These are phyloP conservation scores for Fomitopsis serialis DNA, from an alignment of 768 basidiomycete species.

Conservation along the genomic window DNA sequence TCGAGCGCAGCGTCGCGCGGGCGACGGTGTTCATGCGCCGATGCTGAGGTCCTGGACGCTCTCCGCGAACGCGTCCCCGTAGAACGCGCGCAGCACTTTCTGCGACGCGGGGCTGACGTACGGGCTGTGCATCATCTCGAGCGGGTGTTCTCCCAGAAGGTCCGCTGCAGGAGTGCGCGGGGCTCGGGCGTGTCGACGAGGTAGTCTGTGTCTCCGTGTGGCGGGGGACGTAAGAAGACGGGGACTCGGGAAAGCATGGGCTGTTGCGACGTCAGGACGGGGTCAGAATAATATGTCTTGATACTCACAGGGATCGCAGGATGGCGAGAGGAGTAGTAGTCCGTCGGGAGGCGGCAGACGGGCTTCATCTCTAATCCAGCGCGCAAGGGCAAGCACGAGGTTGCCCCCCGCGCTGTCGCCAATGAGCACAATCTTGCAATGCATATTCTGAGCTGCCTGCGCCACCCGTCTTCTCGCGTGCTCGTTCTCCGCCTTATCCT, in stretches of 20 bases:
- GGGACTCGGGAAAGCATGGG: constrained; percentile 44
- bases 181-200: constrained; percentile 50
- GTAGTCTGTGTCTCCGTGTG: constrained; percentile 44
- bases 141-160: constrained; percentile 42
- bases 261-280: constrained; percentile 17
- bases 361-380: constrained; percentile 50
- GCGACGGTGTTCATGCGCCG: constrained; percentile 15
- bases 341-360: constrained; percentile 39
- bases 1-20: constrained; percentile 17
- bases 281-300: constrained; percentile 10
- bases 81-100: constrained; percentile 27
- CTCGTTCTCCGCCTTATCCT: constrained; percentile 7
- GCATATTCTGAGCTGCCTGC: constrained; percentile 9
- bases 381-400: constrained; percentile 42
- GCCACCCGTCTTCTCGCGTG: constrained; percentile 6
- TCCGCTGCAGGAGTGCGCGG: constrained; percentile 44
- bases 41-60: constrained; percentile 25
- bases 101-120: constrained; percentile 29
- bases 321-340: constrained; percentile 40
- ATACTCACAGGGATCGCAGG: constrained; percentile 29
- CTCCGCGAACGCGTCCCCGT: constrained; percentile 23
- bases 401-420: constrained; percentile 56
- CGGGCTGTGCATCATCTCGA: constrained; percentile 29
- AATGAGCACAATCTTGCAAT: constrained; percentile 37
- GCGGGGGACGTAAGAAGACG: constrained; percentile 44